Percentiles rank a stretch among this genome's conserved stretches.
phyloP scores from a whole-genome alignment of 352 stramenopile species.

The Aphanomyces astaci region DNA sequence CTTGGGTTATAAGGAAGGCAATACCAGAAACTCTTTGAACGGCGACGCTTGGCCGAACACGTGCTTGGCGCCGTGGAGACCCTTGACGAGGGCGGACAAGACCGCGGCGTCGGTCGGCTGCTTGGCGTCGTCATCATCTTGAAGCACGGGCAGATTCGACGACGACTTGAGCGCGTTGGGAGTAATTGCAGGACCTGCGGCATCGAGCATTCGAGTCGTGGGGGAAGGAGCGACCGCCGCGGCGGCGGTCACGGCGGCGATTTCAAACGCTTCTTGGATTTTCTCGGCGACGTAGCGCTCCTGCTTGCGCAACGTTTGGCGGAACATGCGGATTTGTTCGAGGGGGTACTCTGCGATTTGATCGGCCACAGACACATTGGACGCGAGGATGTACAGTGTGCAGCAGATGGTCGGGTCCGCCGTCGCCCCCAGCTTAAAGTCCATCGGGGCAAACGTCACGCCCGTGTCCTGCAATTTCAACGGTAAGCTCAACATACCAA shows the following conservation, averaged over 20 bases:
- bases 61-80: constrained; percentile 14
- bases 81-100: constrained; percentile 11
- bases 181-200: too few species aligned
- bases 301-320: constrained; percentile 54
- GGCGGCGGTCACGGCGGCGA: neutral
- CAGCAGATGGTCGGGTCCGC: constrained; percentile 72
- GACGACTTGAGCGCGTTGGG: neutral
- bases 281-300: constrained; percentile 18
- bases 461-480: constrained; percentile 31
- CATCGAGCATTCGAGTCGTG: neutral
- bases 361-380: constrained; percentile 47
- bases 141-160: neutral
- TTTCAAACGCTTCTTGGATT: constrained; percentile 7
- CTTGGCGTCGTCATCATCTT: constrained; percentile 9
- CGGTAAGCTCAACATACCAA: too few species aligned
- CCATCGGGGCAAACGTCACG: constrained; percentile 61
- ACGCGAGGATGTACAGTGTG: constrained; percentile 72
- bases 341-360: constrained; percentile 54
- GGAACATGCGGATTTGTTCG: constrained; percentile 68
- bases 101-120: neutral
- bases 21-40: constrained; percentile 21
- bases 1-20: neutral
- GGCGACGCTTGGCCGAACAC: constrained; percentile 15
- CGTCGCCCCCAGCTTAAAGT: constrained; percentile 73
- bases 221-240: neutral